Evolutionary conservation across 257 asterid species (phyloP).

Genomic region (Petunia secreta): DNA sequence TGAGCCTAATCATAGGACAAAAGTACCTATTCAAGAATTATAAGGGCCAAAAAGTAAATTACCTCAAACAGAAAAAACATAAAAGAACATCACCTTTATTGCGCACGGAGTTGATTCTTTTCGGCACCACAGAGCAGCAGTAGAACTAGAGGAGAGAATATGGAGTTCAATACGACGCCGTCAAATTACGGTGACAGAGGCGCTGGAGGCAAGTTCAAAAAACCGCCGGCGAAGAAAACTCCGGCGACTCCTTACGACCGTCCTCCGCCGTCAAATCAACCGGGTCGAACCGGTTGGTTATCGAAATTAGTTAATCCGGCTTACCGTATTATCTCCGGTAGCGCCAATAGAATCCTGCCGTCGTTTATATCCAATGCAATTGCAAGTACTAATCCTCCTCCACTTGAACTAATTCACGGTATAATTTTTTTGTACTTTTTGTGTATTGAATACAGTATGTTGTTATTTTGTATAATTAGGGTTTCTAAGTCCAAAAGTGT

Average conservation of each 20-base stretch:
- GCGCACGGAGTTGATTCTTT: not conserved
- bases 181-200: constrained; percentile 35
- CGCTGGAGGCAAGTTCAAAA: constrained; percentile 48
- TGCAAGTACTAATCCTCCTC: constrained; percentile 22
- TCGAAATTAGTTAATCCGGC: constrained; percentile 55
- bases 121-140: not conserved
- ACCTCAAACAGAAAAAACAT: not conserved
- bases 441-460: not conserved
- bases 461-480: not conserved
- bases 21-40: not conserved
- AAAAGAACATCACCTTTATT: not conserved
- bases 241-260: constrained; percentile 47
- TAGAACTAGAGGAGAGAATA: not conserved
- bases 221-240: constrained; percentile 34
- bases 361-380: constrained; percentile 35
- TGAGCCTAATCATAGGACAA: too few species aligned
- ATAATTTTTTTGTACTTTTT: not conserved
- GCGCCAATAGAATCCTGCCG: constrained; percentile 45
- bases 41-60: not conserved
- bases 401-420: constrained; percentile 17
- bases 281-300: constrained; percentile 37
- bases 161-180: constrained; percentile 38
- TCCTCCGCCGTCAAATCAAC: constrained; percentile 24
- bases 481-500: not conserved
- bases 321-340: constrained; percentile 43